Conservation (phyloP, 2,329 filamentous ascomycete species). For the Apiospora phragmitis region DNA sequence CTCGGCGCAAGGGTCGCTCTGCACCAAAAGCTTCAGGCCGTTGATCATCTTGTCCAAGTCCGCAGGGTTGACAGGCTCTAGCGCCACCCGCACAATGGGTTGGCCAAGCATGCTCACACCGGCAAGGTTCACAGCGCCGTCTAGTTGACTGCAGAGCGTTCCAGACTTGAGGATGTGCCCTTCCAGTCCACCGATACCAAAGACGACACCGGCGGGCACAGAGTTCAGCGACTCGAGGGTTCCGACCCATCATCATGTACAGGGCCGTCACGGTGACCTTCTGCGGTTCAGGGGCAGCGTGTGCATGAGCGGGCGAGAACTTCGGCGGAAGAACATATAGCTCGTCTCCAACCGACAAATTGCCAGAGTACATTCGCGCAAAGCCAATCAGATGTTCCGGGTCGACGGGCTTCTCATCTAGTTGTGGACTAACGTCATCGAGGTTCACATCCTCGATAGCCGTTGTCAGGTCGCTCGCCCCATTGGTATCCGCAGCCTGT, state of each 20-base stretch:
- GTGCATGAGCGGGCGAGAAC: slow-evolving; percentile 79
- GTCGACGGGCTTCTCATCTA: slow-evolving; percentile 63
- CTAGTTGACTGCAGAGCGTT: slow-evolving; percentile 84
- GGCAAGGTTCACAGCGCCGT: slow-evolving; percentile 86
- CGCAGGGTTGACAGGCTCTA: slow-evolving; percentile 89
- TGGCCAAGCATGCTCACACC: slow-evolving; percentile 78
- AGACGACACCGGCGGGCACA: slow-evolving; percentile 91
- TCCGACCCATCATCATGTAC: slow-evolving; percentile 94
- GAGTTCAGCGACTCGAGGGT: slow-evolving; percentile 77
- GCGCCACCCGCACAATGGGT: slow-evolving; percentile 90
- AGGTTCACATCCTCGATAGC: slow-evolving; percentile 63
- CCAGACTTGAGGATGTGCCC: slow-evolving; percentile 95
- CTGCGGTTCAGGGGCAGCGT: slow-evolving; percentile 70
- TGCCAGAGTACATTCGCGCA: slow-evolving; percentile 89
- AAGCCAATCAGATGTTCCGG: slow-evolving; percentile 93
- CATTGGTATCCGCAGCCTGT: slow-evolving; percentile 59
- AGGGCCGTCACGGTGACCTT: slow-evolving; percentile 84
- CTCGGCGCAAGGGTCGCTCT: slow-evolving; percentile 93
- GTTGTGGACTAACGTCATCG: slow-evolving; percentile 48
- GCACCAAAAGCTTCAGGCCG: slow-evolving; percentile 82
- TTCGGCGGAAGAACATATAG: slow-evolving; percentile 93
- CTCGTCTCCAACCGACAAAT: slow-evolving; percentile 82
- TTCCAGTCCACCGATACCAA: slow-evolving; percentile 90
- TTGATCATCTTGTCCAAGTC: slow-evolving; percentile 95
- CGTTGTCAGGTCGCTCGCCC: slow-evolving; percentile 57